A percentile compares a stretch with the other conserved stretches of the same genome.
phyloP scores from a whole-genome alignment of 495 filamentous ascomycete species.

The Talaromyces proteolyticus region DNA sequence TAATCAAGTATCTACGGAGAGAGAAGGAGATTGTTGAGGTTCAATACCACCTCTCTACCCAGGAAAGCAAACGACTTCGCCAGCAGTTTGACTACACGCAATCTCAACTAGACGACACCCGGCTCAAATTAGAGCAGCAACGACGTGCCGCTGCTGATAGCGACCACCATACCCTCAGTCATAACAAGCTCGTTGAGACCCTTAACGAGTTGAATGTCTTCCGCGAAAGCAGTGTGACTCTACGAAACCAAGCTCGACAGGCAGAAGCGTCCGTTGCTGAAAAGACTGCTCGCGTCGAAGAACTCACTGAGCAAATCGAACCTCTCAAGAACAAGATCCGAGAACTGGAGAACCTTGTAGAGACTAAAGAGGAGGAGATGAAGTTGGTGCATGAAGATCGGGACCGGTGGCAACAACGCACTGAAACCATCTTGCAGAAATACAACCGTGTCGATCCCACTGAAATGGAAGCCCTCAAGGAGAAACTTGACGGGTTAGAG shows the following conservation, averaged over 20 bases:
- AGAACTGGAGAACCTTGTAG: slow-evolving; percentile 73
- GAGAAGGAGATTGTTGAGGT: slow-evolving; percentile 98
- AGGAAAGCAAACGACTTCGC: slow-evolving; percentile 79
- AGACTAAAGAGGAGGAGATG: slow-evolving; percentile 78
- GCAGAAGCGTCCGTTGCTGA: slow-evolving; percentile 66
- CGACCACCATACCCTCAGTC: slow-evolving; percentile 60
- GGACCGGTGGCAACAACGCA: slow-evolving; percentile 87
- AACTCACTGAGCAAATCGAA: slow-evolving; percentile 68
- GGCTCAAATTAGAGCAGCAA: slow-evolving; percentile 82
- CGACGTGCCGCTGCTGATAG: slow-evolving; percentile 69
- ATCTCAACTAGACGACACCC: slow-evolving; percentile 77
- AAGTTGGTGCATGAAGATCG: slow-evolving; percentile 79
- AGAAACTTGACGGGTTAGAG: slow-evolving; percentile 56
- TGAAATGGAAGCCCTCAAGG: slow-evolving; percentile 81
- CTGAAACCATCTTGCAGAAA: slow-evolving; percentile 89
- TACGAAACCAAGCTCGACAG: slow-evolving; percentile 79
- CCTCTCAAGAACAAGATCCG: slow-evolving; percentile 72
- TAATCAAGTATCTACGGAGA: slow-evolving; percentile 84
- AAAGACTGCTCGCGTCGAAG: slow-evolving; percentile 66
- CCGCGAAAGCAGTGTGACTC: slow-evolving; percentile 84
- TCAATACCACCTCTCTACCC: slow-evolving; percentile 79
- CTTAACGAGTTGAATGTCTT: slow-evolving; percentile 91
- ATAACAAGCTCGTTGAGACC: slow-evolving; percentile 87
- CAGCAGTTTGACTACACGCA: slow-evolving; percentile 86
- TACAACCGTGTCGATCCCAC: slow-evolving; percentile 93